phyloP scores from a whole-genome alignment of 192 early-diverging fungal species.

The Lunasporangiospora selenospora region DNA sequence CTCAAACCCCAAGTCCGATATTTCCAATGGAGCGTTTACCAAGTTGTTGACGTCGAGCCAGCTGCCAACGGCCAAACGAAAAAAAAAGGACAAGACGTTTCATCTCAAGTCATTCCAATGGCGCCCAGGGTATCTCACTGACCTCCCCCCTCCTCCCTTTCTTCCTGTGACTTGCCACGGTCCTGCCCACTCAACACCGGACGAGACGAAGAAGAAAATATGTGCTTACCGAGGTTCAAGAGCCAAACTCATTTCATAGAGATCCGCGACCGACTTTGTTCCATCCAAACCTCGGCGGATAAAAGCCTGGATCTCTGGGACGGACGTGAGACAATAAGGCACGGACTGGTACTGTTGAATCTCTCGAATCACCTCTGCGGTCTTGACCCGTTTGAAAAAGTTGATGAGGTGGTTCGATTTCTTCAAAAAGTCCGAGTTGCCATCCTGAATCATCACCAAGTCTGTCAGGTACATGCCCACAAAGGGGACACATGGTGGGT shows the following conservation, averaged over 20 bases:
- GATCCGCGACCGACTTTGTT: constrained; percentile 74
- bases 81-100: constrained; percentile 2
- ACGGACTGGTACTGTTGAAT: constrained; percentile 92
- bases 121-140: neutral
- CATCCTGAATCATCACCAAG: constrained; percentile 95
- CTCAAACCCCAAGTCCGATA: neutral
- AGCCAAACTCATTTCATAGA: constrained; percentile 81
- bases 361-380: constrained; percentile 91
- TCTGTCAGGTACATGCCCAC: constrained; percentile 83
- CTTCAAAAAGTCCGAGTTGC: constrained; percentile 81
- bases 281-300: constrained; percentile 71
- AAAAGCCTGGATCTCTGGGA: constrained; percentile 90
- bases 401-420: constrained; percentile 80
- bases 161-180: too few relatives aligned
- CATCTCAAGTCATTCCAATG: neutral
- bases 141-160: neutral
- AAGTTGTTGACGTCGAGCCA: neutral
- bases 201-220: neutral
- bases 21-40: neutral
- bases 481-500: constrained; percentile 90
- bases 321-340: constrained; percentile 80
- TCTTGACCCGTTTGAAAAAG: constrained; percentile 90
- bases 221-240: constrained; percentile 82
- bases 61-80: neutral
- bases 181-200: too few relatives aligned